Percentiles rank a stretch among this genome's conserved stretches.
Conservation (phyloP, 1,284 basidiomycete species). For the Cystobasidiaceae sp. region DNA sequence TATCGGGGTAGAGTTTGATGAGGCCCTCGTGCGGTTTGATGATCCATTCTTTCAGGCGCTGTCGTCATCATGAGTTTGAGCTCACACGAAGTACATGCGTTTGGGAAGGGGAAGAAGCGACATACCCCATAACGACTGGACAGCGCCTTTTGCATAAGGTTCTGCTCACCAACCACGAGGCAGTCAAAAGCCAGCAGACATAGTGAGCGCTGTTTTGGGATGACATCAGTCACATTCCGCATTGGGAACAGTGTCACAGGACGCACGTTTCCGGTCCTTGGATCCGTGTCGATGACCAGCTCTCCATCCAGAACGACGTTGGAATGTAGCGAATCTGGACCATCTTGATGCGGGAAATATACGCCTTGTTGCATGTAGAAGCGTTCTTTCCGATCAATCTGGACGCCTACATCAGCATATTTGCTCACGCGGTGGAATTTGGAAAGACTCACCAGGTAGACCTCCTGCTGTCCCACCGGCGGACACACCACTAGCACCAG, state of each 20-base stretch:
- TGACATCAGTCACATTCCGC: background rate
- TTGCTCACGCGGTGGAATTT: too few species aligned
- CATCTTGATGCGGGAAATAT: conserved; percentile 81
- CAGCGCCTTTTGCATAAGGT: conserved; percentile 75
- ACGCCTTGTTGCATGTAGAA: conserved; percentile 71
- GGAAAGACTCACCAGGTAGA: conserved; percentile 77
- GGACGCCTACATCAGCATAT: too few species aligned
- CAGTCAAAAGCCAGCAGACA: conserved; percentile 90
- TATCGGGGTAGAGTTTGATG: conserved; percentile 62
- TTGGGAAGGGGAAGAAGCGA: background rate
- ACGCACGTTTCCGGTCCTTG: conserved; percentile 61
- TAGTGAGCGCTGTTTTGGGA: conserved; percentile 60
- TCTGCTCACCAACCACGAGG: conserved; percentile 76
- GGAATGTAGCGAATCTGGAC: conserved; percentile 56
- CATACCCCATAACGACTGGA: conserved; percentile 85
- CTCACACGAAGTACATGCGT: too few species aligned
- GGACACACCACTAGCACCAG: conserved; percentile 68
- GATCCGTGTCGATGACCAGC: conserved; percentile 84
- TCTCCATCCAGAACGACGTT: conserved; percentile 91
- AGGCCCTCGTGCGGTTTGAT: conserved; percentile 71
- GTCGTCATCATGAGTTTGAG: conserved; percentile 12
- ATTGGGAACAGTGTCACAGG: background rate
- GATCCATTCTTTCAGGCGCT: conserved; percentile 81
- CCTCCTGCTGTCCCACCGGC: conserved; percentile 58
- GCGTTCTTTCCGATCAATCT: conserved; percentile 93